phyloP scores from a whole-genome alignment of 75 land plant species.

The Cunninghamia lanceolata region DNA sequence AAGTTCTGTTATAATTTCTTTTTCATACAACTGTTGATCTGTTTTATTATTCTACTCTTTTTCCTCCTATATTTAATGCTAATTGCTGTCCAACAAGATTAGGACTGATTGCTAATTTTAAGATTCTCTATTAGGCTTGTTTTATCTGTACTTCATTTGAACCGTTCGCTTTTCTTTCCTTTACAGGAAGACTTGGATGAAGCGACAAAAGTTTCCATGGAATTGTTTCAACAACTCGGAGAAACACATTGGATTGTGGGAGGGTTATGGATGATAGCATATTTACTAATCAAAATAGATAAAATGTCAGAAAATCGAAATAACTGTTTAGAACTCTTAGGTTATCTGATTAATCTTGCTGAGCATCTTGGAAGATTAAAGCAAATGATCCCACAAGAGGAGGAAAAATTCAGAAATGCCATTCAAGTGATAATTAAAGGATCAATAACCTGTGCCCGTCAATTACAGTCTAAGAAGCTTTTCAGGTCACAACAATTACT shows the following conservation, averaged over 20 bases:
- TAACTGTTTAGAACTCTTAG: background rate
- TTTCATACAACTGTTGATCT: too few relatives aligned
- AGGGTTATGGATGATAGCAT: background rate
- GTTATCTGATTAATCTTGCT: background rate
- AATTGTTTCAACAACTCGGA: background rate
- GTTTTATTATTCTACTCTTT: too few relatives aligned
- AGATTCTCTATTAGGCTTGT: too few relatives aligned
- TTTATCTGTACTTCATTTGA: too few relatives aligned
- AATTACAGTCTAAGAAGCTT: too few relatives aligned
- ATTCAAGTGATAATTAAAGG: background rate
- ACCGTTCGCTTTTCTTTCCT: too few relatives aligned
- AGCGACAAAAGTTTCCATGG: background rate
- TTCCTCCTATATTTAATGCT: too few relatives aligned
- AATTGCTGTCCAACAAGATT: too few relatives aligned
- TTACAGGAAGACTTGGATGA: background rate
- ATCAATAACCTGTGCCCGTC: background rate
- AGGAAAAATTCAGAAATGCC: background rate
- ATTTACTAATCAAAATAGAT: background rate
- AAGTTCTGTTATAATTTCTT: too few relatives aligned
- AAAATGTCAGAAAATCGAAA: background rate
- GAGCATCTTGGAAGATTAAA: too few relatives aligned
- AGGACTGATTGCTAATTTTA: too few relatives aligned
- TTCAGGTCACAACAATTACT: background rate
- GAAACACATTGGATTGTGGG: background rate
- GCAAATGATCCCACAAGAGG: background rate